Evolutionary conservation across 176 grass and related monocot species (phyloP), one percentile per base, ranked within the genome.

Genomic region (Stipa capillata): DNA sequence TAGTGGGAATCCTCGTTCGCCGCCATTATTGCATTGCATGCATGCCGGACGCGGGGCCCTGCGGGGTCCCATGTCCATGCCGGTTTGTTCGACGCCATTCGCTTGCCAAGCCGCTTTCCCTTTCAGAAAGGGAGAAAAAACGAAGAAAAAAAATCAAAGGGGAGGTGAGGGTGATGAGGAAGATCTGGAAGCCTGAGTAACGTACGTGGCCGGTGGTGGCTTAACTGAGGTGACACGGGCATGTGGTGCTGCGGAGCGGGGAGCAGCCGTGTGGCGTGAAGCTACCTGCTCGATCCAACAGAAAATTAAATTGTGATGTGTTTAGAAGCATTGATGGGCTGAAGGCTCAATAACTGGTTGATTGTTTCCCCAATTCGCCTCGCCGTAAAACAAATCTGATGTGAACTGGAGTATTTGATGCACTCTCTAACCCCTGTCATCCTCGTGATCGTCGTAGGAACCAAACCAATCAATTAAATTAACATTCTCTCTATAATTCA

Each of bases 1-100:
- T 33, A 1, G 29, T 51, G n/a, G 71, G 49, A 4, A 54, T 16
- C 49, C 32, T 74, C n/a, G 35, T 74, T 28, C 18, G 35, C 21
- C 51, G 51, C 27, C 51, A 76, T 76, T 43, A 29, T 76, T 58
- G n/a, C n/a, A n/a, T n/a, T n/a, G 53, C 73, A 76, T 58, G 72
- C 64, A 59, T 29, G 72, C 34, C 29, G 44, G 28, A 7, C 44
- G 17, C 68, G 68, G 23, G 41, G 68, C 7, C 59, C 39, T 6
- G 20, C n/a, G n/a, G n/a, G 64, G 64, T 69, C 25, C 43, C 43
- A 0, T 8, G n/a, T 18, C 67, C 67, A 48, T 24, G 70, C 31
- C 20, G 48, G 33, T n/a, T 37, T 36, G 70, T 24, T 73, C 70
- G 42, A 50, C 4, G 68, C 70, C 50, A 41, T 14, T n/a, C 72